A percentile compares a stretch with the other conserved stretches of the same genome.
Conservation (phyloP, 2,329 filamentous ascomycete species). For the Phyllosticta citrichinensis region DNA sequence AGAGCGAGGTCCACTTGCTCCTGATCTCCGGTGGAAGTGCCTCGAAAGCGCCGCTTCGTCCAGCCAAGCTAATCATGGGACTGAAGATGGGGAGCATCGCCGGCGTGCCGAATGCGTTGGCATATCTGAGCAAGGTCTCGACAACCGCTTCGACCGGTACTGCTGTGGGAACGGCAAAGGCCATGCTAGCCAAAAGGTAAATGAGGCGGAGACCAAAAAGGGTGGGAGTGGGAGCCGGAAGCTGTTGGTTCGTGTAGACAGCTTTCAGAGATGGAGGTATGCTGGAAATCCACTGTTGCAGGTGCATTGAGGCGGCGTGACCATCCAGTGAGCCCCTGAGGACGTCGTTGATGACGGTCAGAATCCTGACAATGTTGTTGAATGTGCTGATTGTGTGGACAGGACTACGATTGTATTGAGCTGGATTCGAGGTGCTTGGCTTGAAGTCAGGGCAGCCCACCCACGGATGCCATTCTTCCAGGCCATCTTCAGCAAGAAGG, state of each 20-base stretch:
- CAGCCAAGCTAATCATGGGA: constrained; percentile 7
- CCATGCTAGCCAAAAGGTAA: constrained; percentile 19
- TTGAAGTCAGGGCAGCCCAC: constrained; percentile 38
- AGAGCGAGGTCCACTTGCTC: constrained; percentile 1
- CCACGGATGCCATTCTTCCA: constrained; percentile 71
- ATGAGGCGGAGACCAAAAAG: constrained; percentile 17
- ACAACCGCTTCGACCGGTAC: constrained; percentile 15
- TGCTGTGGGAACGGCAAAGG: constrained; percentile 14
- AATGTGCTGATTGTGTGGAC: constrained; percentile 43
- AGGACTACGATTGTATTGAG: constrained; percentile 15
- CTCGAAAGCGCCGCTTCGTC: constrained; percentile 7
- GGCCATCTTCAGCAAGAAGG: constrained; percentile 51
- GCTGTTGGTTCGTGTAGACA: constrained; percentile 1
- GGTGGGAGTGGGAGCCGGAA: constrained; percentile 5
- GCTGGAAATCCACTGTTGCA: constrained; percentile 7
- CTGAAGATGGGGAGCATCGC: constrained; percentile 20
- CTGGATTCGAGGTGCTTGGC: constrained; percentile 6
- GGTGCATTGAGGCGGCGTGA: constrained; percentile 2
- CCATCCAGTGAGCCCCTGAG: constrained; percentile 1
- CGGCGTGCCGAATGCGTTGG: constrained; percentile 16
- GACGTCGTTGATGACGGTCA: constrained; percentile 17
- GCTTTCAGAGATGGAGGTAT: constrained; percentile 6
- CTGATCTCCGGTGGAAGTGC: not conserved
- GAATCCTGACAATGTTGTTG: constrained; percentile 36
- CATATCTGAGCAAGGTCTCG: constrained; percentile 19